These are phyloP conservation scores for Linnemannia exigua DNA, from an alignment of 192 early-diverging fungal genomes.

Conservation along the genomic window DNA sequence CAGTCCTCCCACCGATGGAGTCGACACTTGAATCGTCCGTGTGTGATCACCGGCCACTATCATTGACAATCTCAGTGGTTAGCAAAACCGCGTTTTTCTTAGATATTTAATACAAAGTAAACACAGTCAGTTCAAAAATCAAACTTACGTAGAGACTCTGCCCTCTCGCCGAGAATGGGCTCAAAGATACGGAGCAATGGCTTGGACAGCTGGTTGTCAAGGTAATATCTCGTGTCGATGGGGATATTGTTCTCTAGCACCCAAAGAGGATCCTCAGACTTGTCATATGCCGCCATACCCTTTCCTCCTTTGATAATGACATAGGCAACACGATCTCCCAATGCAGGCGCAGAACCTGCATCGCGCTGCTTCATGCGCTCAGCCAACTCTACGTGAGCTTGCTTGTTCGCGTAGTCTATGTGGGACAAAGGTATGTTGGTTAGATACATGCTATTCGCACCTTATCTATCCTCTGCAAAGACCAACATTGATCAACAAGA, in stretches of 20 bases:
- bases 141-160: conserved; percentile 79
- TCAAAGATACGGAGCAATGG: conserved; percentile 96
- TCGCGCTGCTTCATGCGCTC: conserved; percentile 97
- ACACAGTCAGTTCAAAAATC: background rate
- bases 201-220: conserved; percentile 96
- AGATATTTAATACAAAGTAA: background rate
- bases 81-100: background rate
- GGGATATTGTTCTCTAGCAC: conserved; percentile 99
- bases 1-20: conserved; percentile 90
- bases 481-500: background rate
- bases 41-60: conserved; percentile 81
- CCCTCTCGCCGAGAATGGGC: conserved; percentile 93
- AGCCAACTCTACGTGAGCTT: conserved; percentile 97
- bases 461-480: background rate
- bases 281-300: conserved; percentile 93
- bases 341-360: conserved; percentile 93
- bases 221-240: conserved; percentile 96
- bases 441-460: background rate
- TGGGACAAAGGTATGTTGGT: background rate
- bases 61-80: background rate
- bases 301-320: conserved; percentile 93
- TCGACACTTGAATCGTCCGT: conserved; percentile 86
- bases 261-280: conserved; percentile 98
- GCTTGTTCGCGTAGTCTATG: conserved; percentile 92
- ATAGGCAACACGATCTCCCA: conserved; percentile 98